Evolutionary conservation across 352 stramenopile genomes (phyloP).

Genomic region (Phytophthora nicotianae): DNA sequence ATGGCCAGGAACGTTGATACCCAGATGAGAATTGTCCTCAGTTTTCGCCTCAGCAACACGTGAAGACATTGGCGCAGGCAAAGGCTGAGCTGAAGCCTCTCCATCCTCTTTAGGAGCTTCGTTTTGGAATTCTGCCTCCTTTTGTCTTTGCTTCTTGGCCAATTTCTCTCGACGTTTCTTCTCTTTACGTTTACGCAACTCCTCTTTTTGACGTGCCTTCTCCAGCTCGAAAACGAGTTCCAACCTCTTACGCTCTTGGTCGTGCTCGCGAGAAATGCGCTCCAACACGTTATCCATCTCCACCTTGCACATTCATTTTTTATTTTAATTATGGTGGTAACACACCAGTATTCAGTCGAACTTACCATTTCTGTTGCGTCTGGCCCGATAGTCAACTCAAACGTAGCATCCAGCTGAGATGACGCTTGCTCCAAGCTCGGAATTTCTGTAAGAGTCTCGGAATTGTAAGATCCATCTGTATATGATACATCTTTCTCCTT

Average conservation of each 20-base stretch:
- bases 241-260: slow-evolving; percentile 62
- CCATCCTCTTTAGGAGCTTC: slow-evolving; percentile 5
- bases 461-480: slow-evolving; percentile 1
- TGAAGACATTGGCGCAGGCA: slow-evolving; percentile 25
- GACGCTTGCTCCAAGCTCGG: slow-evolving; percentile 34
- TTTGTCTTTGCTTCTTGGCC: slow-evolving; percentile 53
- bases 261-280: slow-evolving; percentile 69
- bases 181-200: slow-evolving; percentile 68
- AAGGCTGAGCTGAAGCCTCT: slow-evolving; percentile 11
- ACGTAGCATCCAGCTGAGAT: slow-evolving; percentile 38
- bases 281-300: slow-evolving; percentile 67
- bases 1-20: slow-evolving; percentile 50
- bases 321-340: not conserved
- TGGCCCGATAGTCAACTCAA: slow-evolving; percentile 23
- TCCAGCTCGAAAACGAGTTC: slow-evolving; percentile 72
- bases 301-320: slow-evolving; percentile 28
- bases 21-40: slow-evolving; percentile 17
- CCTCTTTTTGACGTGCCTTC: slow-evolving; percentile 71
- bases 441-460: not conserved
- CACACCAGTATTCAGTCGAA: not conserved
- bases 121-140: slow-evolving; percentile 16
- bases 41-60: slow-evolving; percentile 34
- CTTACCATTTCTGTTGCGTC: slow-evolving; percentile 35
- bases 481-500: slow-evolving; percentile 11
- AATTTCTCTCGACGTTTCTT: slow-evolving; percentile 60